Percentiles rank a stretch among this genome's conserved stretches.
These are phyloP conservation scores for Gentiana macrophylla DNA, from an alignment of 257 asterid genomes.

Conservation along the genomic window DNA sequence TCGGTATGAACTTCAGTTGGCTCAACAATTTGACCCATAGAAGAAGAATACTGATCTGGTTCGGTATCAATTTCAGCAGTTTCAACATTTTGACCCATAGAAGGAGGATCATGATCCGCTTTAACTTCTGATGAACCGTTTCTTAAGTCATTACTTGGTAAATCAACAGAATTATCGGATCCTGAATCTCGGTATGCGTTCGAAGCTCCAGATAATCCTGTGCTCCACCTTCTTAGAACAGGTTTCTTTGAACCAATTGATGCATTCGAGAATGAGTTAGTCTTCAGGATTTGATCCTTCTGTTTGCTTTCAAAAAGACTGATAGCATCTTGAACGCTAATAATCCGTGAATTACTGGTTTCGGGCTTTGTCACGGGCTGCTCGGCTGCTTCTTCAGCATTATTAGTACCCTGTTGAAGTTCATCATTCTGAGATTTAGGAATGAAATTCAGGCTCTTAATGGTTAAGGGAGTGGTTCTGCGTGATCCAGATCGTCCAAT, in stretches of 20 bases:
- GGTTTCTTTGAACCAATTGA: conserved; percentile 37
- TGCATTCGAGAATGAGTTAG: conserved; percentile 28
- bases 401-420: conserved; percentile 16
- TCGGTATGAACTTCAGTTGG: conserved; percentile 24
- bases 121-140: conserved; percentile 25
- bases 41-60: not conserved
- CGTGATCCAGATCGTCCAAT: conserved; percentile 92
- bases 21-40: conserved; percentile 18
- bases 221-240: conserved; percentile 95
- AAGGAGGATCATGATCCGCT: conserved; percentile 17
- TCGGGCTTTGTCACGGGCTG: conserved; percentile 48
- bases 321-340: conserved; percentile 95
- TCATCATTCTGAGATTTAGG: conserved; percentile 56
- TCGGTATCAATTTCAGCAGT: no score
- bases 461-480: conserved; percentile 77
- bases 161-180: conserved; percentile 27
- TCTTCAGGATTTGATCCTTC: conserved; percentile 57
- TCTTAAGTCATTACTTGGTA: conserved; percentile 10
- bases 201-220: conserved; percentile 54
- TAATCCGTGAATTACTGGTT: conserved; percentile 34
- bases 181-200: conserved; percentile 23
- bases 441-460: conserved; percentile 61
- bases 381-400: conserved; percentile 57
- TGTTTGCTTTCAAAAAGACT: conserved; percentile 90
- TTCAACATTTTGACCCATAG: no score